These are phyloP conservation scores for Gymnopilus junonius DNA, from an alignment of 768 basidiomycete species.

Conservation along the genomic window DNA sequence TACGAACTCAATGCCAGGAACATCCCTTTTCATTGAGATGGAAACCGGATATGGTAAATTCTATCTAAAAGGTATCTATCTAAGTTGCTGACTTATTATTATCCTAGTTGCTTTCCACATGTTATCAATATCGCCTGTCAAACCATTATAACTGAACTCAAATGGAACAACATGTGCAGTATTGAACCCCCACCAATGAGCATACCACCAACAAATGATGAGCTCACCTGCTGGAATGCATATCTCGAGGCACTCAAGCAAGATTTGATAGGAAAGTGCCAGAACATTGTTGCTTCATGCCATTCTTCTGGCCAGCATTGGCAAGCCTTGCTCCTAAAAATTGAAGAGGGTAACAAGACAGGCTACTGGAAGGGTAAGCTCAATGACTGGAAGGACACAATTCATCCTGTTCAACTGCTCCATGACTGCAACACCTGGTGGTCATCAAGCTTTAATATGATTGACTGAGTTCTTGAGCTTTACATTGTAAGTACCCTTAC, in stretches of 20 bases:
- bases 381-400: background rate
- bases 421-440: conserved; percentile 34
- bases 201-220: background rate
- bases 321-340: conserved; percentile 25
- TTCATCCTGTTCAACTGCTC: conserved; percentile 23
- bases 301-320: conserved; percentile 34
- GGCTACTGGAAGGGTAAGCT: too few species aligned
- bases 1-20: conserved; percentile 13
- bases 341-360: conserved; percentile 28
- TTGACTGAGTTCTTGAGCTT: conserved; percentile 28
- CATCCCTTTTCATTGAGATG: conserved; percentile 26
- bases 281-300: conserved; percentile 32
- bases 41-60: conserved; percentile 31
- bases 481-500: conserved; percentile 23
- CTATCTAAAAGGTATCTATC: background rate
- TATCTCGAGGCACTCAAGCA: conserved; percentile 25
- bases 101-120: conserved; percentile 37
- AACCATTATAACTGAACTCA: conserved; percentile 30
- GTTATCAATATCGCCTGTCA: conserved; percentile 34
- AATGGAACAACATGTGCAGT: too few species aligned
- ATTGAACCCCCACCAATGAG: too few species aligned
- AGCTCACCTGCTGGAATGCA: background rate
- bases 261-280: conserved; percentile 28
- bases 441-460: conserved; percentile 39
- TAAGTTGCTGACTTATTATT: conserved; percentile 5